These are phyloP conservation scores for Pseudogymnoascus verrucosus DNA, from an alignment of 2,329 filamentous ascomycete species.

Conservation along the genomic window DNA sequence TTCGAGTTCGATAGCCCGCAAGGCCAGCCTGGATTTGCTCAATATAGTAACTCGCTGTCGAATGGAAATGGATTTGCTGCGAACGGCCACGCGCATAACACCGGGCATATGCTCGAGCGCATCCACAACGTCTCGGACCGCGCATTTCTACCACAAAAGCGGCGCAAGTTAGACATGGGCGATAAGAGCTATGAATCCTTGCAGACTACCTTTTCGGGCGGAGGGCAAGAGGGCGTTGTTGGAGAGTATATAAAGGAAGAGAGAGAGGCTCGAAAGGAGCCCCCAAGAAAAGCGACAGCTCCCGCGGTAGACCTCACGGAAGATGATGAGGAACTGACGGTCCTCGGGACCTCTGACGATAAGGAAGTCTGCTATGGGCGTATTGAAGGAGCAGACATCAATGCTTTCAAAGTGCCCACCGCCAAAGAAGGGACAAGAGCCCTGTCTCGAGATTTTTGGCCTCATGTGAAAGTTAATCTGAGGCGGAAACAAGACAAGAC, in stretches of 20 bases:
- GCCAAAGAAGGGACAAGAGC: conserved; percentile 56
- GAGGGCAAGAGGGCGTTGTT: conserved; percentile 50
- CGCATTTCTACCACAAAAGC: conserved; percentile 54
- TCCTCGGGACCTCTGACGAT: conserved; percentile 50
- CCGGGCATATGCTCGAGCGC: conserved; percentile 55
- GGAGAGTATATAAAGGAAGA: conserved; percentile 60
- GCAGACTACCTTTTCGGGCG: conserved; percentile 33
- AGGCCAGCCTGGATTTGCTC: conserved; percentile 13
- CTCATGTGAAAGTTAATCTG: conserved; percentile 65
- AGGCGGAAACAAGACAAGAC: conserved; percentile 48
- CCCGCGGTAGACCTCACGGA: conserved; percentile 33
- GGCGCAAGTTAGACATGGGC: conserved; percentile 45
- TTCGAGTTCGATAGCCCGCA: conserved; percentile 36
- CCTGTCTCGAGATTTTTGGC: conserved; percentile 55
- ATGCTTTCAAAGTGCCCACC: conserved; percentile 59
- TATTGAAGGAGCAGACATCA: conserved; percentile 58
- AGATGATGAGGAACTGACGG: conserved; percentile 50
- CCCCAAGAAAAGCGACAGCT: conserved; percentile 21
- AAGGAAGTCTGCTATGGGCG: conserved; percentile 78
- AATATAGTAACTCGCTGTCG: conserved; percentile 1
- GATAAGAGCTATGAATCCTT: neutral
- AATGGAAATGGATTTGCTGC: conserved; percentile 19
- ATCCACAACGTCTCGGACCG: conserved; percentile 69
- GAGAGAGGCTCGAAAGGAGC: conserved; percentile 37
- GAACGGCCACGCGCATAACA: conserved; percentile 15